Base-by-base conservation (phyloP, 345 rosid species). In the Eutrema japonicum region DNA sequence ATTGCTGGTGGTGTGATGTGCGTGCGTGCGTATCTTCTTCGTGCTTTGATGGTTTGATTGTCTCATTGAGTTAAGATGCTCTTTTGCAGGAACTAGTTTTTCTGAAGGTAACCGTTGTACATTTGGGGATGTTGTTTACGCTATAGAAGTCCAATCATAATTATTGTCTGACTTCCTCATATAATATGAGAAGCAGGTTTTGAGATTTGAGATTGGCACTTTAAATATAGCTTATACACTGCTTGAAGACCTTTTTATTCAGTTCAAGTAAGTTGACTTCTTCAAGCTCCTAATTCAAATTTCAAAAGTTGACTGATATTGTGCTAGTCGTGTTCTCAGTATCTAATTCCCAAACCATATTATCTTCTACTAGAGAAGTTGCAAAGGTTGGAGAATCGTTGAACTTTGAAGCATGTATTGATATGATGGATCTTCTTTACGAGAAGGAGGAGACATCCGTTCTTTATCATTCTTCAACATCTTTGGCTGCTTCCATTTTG, bases 351-450 rank as follows among this genome's bases (percentile, higher is more conserved):
- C 38, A 9, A 64, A 36, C 52, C 48, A 40, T 49, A 18, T 6
- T 7, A 10, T 57, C 8, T 66, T 29, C 6, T 5, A 71, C 22
- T 51, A 93, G 98, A 78, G 88, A 56, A 82, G 89, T 87, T 55
- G 89, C 96, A 38, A 86, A 77, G 70, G 85, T 81, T 77, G 96
- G 93, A 49, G 89, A 87, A 69, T 76, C 84, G 41, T 71, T 90
- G 77, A 78, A 83, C 72, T 83, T 86, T 60, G 90, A 88, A 66
- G 90, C 86, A 52, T 90, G 93, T 78, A 85, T 86, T 89, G 93
- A 90, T 71, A 56, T 90, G 77, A 87, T 90, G 90, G 98, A 93
- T 84, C 93, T 93, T 81, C 90, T 90, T 45, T 90, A 87, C 51
- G 96, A 88, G 71, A 87, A 77, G 77, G 86, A 90, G 80, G 89